These are phyloP conservation scores for Phoma sp. DNA, from an alignment of 2,329 filamentous ascomycete species.

Conservation along the genomic window DNA sequence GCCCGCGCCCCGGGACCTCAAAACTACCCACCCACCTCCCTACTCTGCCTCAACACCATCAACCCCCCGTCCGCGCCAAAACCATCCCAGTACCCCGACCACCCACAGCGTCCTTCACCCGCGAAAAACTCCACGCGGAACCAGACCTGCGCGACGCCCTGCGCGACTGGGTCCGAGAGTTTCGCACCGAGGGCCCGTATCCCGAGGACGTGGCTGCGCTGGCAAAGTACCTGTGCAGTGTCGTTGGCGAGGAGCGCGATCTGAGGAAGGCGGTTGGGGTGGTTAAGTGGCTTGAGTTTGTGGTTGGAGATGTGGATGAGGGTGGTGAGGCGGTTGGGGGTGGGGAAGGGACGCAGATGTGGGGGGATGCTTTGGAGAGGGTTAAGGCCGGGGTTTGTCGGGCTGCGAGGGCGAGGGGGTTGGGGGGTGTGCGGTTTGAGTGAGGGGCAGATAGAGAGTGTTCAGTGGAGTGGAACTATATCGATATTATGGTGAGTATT, in stretches of 20 bases:
- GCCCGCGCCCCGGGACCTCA: slow-evolving; percentile 20
- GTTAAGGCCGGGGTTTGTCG: slow-evolving; percentile 52
- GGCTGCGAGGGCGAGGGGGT: slow-evolving; percentile 52
- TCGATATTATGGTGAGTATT: background rate
- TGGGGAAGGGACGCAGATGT: slow-evolving; percentile 29
- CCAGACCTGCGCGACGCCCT: slow-evolving; percentile 76
- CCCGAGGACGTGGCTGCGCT: slow-evolving; percentile 77
- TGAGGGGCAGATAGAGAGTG: background rate
- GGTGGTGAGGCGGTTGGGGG: background rate
- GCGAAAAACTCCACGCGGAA: slow-evolving; percentile 59
- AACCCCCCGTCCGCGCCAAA: background rate
- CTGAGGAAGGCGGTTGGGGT: slow-evolving; percentile 75
- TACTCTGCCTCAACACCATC: background rate
- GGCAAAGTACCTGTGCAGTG: slow-evolving; percentile 71
- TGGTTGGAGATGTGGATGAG: slow-evolving; percentile 38
- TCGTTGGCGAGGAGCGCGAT: slow-evolving; percentile 78
- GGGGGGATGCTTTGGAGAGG: slow-evolving; percentile 47
- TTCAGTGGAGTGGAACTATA: no score
- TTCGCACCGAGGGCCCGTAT: slow-evolving; percentile 77
- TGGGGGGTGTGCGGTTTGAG: slow-evolving; percentile 51
- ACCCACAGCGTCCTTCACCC: slow-evolving; percentile 67
- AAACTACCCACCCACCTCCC: background rate
- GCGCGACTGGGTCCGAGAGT: slow-evolving; percentile 76
- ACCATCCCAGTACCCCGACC: slow-evolving; percentile 57
- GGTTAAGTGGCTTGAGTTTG: slow-evolving; percentile 66